Evolutionary conservation across 768 basidiomycete species (phyloP).

Genomic region (Naganishia onofrii): DNA sequence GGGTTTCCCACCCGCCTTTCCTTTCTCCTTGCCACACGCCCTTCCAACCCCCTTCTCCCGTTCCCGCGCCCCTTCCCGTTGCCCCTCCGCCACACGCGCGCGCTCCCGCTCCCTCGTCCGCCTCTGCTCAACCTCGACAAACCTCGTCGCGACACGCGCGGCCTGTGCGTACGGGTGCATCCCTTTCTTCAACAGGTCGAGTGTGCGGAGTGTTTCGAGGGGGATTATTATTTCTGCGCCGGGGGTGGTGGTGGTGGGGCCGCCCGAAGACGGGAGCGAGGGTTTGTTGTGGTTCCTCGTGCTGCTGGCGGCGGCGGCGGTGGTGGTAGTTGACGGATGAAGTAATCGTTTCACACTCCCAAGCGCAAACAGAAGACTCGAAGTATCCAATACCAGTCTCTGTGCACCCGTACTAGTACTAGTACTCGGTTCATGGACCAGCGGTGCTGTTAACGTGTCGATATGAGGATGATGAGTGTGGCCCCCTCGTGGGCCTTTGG

Average conservation of each 20-base stretch:
- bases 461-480: too few species aligned
- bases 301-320: not conserved
- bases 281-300: not conserved
- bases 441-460: too few species aligned
- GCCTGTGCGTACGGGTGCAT: constrained; percentile 71
- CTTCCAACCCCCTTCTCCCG: too few species aligned
- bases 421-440: too few species aligned
- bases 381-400: constrained; percentile 43
- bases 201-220: constrained; percentile 84
- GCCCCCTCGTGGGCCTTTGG: too few species aligned
- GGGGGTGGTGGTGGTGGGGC: too few species aligned
- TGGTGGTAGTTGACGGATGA: constrained; percentile 54
- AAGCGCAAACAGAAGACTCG: constrained; percentile 45
- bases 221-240: constrained; percentile 78
- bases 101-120: not conserved
- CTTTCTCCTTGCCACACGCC: too few species aligned
- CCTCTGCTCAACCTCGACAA: constrained; percentile 62
- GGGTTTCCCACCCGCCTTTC: too few species aligned
- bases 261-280: too few species aligned
- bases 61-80: not conserved
- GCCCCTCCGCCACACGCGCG: not conserved
- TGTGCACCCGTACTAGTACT: too few species aligned
- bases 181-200: constrained; percentile 90
- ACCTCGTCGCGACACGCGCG: constrained; percentile 80
- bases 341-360: constrained; percentile 73